phyloP scores from a whole-genome alignment of 2,329 filamentous ascomycete genomes.

The Trichoderma guizhouense region DNA sequence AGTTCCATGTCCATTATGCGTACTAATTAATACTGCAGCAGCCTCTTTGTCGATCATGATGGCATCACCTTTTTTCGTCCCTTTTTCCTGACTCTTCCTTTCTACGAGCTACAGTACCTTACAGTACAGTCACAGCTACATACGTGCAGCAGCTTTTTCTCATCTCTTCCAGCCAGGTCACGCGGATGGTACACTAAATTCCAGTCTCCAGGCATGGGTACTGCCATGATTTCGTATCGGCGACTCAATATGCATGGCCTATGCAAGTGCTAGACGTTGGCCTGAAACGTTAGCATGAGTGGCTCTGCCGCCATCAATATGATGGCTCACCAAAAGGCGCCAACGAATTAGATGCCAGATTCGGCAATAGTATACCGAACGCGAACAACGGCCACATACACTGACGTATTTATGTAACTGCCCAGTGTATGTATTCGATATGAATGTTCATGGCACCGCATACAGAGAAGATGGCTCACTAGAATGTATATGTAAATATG shows the following conservation, averaged over 20 bases:
- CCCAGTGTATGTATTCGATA: background rate
- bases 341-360: background rate
- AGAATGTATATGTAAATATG: background rate
- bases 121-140: background rate
- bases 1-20: background rate
- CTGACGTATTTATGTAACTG: background rate
- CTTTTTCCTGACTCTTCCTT: background rate
- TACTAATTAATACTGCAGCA: background rate
- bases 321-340: background rate
- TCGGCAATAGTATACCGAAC: background rate
- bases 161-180: background rate
- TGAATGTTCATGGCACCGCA: background rate
- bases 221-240: background rate
- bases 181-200: background rate
- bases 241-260: background rate
- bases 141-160: background rate
- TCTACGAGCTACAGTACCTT: background rate
- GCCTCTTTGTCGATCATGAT: conserved; percentile 1
- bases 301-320: background rate
- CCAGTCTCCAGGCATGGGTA: background rate
- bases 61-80: background rate
- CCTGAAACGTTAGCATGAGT: conserved; percentile 1
- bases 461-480: background rate
- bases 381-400: background rate
- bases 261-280: background rate